phyloP scores from a whole-genome alignment of 352 stramenopile genomes.

The Pythium phragmiticola region DNA sequence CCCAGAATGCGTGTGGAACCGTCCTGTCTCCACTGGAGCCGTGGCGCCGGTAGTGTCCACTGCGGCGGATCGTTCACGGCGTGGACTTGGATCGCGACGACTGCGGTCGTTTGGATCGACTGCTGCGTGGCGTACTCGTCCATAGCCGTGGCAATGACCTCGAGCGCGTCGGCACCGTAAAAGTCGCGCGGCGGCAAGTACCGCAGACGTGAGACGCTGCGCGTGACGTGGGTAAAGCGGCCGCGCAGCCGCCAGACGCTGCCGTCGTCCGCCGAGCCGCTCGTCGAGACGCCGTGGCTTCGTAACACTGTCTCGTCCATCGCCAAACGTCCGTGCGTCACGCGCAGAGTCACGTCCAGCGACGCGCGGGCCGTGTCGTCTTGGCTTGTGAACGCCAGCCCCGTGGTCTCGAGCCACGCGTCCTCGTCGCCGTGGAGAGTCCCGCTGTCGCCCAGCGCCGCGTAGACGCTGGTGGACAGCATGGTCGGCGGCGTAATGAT shows the following conservation, averaged over 20 bases:
- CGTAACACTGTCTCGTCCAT: conserved; percentile 5
- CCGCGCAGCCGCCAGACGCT: conserved; percentile 17
- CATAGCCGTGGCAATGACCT: conserved; percentile 37
- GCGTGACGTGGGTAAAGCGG: conserved; percentile 37
- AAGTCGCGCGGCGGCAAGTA: conserved; percentile 47
- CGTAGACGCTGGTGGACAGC: conserved; percentile 30
- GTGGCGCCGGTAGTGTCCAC: conserved; percentile 38
- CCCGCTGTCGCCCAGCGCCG: conserved; percentile 11
- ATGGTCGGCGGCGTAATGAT: conserved; percentile 21
- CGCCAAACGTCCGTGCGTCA: conserved; percentile 28
- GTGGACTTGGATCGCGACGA: conserved; percentile 38
- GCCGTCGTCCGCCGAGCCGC: conserved; percentile 11
- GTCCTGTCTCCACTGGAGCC: conserved; percentile 8
- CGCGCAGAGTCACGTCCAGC: conserved; percentile 33
- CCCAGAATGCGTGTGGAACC: conserved; percentile 32
- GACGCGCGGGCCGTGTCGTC: conserved; percentile 41
- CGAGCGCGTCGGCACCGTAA: conserved; percentile 43
- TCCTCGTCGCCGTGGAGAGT: conserved; percentile 52
- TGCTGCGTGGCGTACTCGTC: conserved; percentile 47
- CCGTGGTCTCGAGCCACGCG: conserved; percentile 28
- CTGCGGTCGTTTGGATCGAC: conserved; percentile 27
- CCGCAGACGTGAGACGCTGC: conserved; percentile 30
- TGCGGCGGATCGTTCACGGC: conserved; percentile 58
- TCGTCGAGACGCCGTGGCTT: conserved; percentile 2
- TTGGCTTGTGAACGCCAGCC: conserved; percentile 41